Evolutionary conservation across 1,139 yeast species (phyloP), one percentile per base, ranked within the genome.

Genomic region (Hemisphaericaspora xylanilytica): DNA sequence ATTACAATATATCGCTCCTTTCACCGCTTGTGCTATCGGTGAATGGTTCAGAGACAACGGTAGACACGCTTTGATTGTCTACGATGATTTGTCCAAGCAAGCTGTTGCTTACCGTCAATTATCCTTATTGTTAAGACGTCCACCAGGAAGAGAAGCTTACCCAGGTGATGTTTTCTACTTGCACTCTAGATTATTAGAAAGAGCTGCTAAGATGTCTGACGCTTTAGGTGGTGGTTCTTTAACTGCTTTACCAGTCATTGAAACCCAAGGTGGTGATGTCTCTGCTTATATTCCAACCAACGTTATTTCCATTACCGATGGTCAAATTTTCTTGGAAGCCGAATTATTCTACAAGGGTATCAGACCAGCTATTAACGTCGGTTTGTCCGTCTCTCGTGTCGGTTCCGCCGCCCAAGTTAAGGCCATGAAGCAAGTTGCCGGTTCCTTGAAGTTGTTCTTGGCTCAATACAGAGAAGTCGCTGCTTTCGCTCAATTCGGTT

Each of bases 391-490:
- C 64, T 92, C 98, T 63, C 96, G 98, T 83, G 98, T 92, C 80
- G 98, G 98, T 78, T 92, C 98, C 56, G 98, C 98, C 65, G 98
- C 98, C 66, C 98, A 92, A 82, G 97, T 92, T 64, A 92, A 92
- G 85, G 97, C 98, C 75, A 86, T 94, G 95, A 92, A 92, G 80
- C 97, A 92, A 83, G 98, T 94, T 75, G 98, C 98, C 58, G 99
- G 98, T 85, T 94, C 98, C 59, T 85, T 92, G 78, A 92, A 92
- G 78, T 87, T 92, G 75, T 92, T 88, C 96, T 87, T 92, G 83
- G 99, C 99, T 64, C 99, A 92, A 81, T 92, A 92, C 87, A 92
- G 99, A 88, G 99, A 92, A 84, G 98, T 92, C 65, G 98, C 98
- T 67, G 98, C 99, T 63, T 92, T 92, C 75, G 98, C 99, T 63